phyloP scores from a whole-genome alignment of 805 yeast genomes.

The Crinitomyces ghanaensis region DNA sequence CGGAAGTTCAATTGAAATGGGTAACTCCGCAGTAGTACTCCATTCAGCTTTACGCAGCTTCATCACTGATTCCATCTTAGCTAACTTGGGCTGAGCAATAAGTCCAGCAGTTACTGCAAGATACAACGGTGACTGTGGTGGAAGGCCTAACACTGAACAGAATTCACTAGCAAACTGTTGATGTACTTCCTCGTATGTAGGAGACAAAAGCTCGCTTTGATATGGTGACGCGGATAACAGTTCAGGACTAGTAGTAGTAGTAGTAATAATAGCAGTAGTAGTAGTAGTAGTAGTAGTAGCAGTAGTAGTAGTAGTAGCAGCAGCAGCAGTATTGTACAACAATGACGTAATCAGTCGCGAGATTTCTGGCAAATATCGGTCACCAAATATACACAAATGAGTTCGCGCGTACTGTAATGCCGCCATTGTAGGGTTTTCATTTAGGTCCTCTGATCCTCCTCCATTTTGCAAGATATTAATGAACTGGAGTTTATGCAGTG shows the following conservation, averaged over 20 bases:
- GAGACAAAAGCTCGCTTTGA: conserved; percentile 19
- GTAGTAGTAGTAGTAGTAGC: no score
- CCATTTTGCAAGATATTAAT: conserved; percentile 21
- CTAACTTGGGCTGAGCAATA: conserved; percentile 41
- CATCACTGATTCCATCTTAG: conserved; percentile 37
- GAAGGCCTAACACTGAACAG: conserved; percentile 37
- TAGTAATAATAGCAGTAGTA: no score
- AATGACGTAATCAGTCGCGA: conserved; percentile 35
- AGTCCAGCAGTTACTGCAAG: conserved; percentile 41
- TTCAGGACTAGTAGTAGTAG: no score
- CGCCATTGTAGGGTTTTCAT: conserved; percentile 17
- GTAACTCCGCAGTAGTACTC: conserved; percentile 49
- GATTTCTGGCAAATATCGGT: conserved; percentile 31
- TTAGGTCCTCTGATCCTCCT: no score
- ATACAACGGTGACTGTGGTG: conserved; percentile 43
- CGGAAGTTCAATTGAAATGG: conserved; percentile 51
- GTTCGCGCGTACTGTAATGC: conserved; percentile 32
- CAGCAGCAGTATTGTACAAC: conserved; percentile 20
- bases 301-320: no score
- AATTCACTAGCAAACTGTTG: conserved; percentile 36
- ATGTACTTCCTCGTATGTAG: conserved; percentile 23
- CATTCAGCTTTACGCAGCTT: conserved; percentile 34
- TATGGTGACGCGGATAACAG: conserved; percentile 8
- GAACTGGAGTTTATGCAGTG: conserved; percentile 34
- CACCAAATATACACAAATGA: conserved; percentile 31